Percentiles rank a stretch among this genome's conserved stretches.
phyloP scores from a whole-genome alignment of 2,329 filamentous ascomycete species.

The Penicillium sp. region DNA sequence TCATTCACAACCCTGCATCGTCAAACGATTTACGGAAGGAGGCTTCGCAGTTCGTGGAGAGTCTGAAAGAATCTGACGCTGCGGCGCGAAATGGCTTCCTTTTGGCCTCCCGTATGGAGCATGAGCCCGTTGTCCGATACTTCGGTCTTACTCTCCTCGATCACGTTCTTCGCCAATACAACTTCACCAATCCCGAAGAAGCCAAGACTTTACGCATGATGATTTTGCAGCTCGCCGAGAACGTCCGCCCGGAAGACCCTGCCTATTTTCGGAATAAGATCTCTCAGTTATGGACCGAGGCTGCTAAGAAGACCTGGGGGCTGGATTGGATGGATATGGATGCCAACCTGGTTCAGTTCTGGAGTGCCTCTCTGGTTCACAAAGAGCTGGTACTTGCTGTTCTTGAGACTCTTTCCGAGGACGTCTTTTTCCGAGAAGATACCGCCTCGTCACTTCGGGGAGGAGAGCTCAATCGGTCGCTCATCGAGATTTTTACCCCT shows the following conservation, averaged over 20 bases:
- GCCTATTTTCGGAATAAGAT: constrained; percentile 88
- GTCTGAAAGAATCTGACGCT: constrained; percentile 73
- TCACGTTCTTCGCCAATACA: constrained; percentile 81
- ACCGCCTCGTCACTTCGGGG: constrained; percentile 78
- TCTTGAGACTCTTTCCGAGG: constrained; percentile 87
- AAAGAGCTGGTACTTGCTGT: constrained; percentile 87
- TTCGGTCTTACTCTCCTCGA: constrained; percentile 92
- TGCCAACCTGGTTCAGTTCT: constrained; percentile 72
- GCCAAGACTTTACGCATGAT: constrained; percentile 67
- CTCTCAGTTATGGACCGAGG: constrained; percentile 88
- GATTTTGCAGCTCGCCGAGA: constrained; percentile 74
- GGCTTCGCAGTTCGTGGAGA: constrained; percentile 81
- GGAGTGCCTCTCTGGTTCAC: constrained; percentile 62
- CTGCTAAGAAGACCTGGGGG: constrained; percentile 92
- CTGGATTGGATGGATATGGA: constrained; percentile 96
- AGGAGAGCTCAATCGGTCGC: constrained; percentile 78
- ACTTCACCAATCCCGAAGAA: constrained; percentile 67
- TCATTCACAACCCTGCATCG: constrained; percentile 80
- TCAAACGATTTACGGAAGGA: constrained; percentile 77
- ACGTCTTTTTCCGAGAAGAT: constrained; percentile 90
- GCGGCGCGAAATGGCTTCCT: constrained; percentile 82
- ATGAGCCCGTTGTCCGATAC: constrained; percentile 81
- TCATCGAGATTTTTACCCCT: constrained; percentile 92
- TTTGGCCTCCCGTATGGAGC: constrained; percentile 70
- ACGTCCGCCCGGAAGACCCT: constrained; percentile 69